phyloP scores from a whole-genome alignment of 148 eudicot genomes.

The Hydrangea macrophylla region DNA sequence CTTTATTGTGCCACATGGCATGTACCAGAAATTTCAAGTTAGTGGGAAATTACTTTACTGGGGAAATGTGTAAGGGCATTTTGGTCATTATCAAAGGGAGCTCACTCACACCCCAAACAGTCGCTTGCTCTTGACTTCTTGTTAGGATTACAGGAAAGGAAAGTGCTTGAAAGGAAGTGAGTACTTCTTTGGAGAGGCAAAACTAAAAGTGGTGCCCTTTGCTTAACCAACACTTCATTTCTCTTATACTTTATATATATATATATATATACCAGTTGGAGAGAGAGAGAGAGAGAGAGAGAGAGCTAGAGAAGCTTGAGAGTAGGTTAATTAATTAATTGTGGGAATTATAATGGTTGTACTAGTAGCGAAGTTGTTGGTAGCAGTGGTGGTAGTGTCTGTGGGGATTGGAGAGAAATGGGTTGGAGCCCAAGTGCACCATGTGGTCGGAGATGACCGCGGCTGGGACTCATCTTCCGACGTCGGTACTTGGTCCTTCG shows the following conservation, averaged over 20 bases:
- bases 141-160: not conserved
- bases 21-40: not conserved
- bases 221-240: not conserved
- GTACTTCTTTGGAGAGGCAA: not conserved
- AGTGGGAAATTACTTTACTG: not conserved
- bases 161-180: not conserved
- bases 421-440: constrained; percentile 41
- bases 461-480: constrained; percentile 56
- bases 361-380: not conserved
- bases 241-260: not conserved
- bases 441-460: constrained; percentile 59
- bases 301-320: not conserved
- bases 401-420: constrained; percentile 19
- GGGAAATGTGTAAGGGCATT: not conserved
- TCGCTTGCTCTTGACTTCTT: not conserved
- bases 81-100: not conserved
- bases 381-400: not conserved
- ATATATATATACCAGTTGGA: not conserved
- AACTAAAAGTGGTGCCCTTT: not conserved
- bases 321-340: not conserved
- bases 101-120: no score
- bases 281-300: not conserved
- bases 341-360: not conserved
- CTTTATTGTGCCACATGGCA: no score
- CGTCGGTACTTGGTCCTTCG: constrained; percentile 50